Conservation (phyloP, 2,329 filamentous ascomycete species). For the Nemania sp. region DNA sequence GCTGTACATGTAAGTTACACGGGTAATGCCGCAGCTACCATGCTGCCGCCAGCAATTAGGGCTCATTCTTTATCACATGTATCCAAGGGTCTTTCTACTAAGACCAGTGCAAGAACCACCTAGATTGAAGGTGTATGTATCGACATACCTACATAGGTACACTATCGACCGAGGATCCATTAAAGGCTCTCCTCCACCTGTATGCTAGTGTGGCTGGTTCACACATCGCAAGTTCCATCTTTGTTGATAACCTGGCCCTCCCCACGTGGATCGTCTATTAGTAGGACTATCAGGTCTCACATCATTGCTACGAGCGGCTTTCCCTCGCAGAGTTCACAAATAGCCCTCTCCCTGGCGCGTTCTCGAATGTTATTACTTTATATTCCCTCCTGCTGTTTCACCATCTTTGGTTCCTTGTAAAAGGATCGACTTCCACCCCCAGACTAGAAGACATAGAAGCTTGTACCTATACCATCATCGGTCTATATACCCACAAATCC, state of each 20-base stretch:
- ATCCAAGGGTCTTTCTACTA: neutral
- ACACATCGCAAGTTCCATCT: conserved; percentile 19
- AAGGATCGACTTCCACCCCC: neutral
- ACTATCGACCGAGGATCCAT: conserved; percentile 17
- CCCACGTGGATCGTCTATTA: conserved; percentile 27
- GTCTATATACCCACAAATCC: conserved; percentile 29
- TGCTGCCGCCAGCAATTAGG: neutral
- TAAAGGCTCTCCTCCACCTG: conserved; percentile 5
- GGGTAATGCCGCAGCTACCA: conserved; percentile 2
- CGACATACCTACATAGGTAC: conserved; percentile 10
- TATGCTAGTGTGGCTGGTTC: conserved; percentile 21
- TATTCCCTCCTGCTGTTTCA: neutral
- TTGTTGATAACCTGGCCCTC: conserved; percentile 33
- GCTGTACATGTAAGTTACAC: neutral
- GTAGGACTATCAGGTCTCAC: conserved; percentile 20
- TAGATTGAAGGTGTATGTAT: conserved; percentile 8
- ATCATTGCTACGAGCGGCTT: conserved; percentile 3
- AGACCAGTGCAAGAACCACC: neutral
- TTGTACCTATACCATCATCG: neutral
- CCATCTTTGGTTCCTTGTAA: neutral
- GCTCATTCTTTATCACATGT: neutral
- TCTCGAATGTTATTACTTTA: neutral
- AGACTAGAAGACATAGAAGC: neutral
- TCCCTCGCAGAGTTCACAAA: neutral
- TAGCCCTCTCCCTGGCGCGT: neutral